phyloP scores from a whole-genome alignment of 345 rosid genomes.

The Passiflora organensis region DNA sequence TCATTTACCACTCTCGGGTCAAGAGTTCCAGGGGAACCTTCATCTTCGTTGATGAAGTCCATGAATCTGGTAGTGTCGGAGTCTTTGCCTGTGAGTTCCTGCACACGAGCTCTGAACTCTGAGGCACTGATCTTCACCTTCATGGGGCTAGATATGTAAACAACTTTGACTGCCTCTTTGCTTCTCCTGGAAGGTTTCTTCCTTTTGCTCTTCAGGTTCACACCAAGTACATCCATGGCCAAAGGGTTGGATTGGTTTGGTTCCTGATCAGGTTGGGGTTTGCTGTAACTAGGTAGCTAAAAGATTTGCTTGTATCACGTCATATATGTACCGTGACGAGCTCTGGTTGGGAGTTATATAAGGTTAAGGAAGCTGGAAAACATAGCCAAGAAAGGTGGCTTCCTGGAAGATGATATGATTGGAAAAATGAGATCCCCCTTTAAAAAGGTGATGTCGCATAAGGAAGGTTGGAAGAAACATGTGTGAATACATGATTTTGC shows the following conservation, averaged over 20 bases:
- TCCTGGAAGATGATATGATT: not conserved
- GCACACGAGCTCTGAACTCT: slow-evolving; percentile 68
- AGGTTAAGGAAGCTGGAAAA: not conserved
- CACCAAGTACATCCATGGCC: slow-evolving; percentile 29
- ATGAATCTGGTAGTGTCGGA: slow-evolving; percentile 45
- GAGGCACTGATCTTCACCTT: slow-evolving; percentile 67
- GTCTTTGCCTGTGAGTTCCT: slow-evolving; percentile 81
- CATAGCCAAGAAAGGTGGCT: not conserved
- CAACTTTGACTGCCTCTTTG: slow-evolving; percentile 53
- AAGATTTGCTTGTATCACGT: not conserved
- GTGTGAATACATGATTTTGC: too few relatives aligned
- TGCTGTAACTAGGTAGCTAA: too few relatives aligned
- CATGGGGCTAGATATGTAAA: slow-evolving; percentile 79
- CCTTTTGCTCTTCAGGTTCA: slow-evolving; percentile 15
- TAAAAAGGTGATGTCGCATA: too few relatives aligned
- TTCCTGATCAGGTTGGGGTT: not conserved
- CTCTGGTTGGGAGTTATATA: slow-evolving; percentile 6
- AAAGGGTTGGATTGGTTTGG: not conserved
- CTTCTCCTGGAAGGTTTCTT: not conserved
- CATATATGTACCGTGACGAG: too few relatives aligned
- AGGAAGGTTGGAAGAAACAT: too few relatives aligned
- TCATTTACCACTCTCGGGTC: not conserved
- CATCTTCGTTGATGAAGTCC: slow-evolving; percentile 10
- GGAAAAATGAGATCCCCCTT: too few relatives aligned
- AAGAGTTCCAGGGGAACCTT: not conserved